Evolutionary conservation across 2,329 filamentous ascomycete genomes (phyloP).

Genomic region (Cytospora piceicola): DNA sequence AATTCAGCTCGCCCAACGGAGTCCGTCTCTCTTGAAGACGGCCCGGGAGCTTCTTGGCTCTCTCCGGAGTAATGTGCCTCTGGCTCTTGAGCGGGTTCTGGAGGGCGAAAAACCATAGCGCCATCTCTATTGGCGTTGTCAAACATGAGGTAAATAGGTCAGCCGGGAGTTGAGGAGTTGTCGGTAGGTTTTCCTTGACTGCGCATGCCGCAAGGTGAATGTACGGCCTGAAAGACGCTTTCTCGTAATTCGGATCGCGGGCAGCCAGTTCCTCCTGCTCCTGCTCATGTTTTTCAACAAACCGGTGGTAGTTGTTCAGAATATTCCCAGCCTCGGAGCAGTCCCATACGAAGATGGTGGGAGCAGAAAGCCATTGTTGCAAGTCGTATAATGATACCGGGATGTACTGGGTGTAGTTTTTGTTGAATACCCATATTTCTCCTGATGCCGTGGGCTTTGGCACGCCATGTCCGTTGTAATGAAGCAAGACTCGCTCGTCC

Average conservation of each 20-base stretch:
- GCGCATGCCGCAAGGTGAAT: conserved; percentile 93
- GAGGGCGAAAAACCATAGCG: conserved; percentile 91
- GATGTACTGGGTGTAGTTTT: conserved; percentile 98
- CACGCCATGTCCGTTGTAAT: conserved; percentile 98
- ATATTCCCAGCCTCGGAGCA: conserved; percentile 97
- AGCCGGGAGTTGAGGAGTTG: conserved; percentile 88
- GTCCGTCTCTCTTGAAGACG: conserved; percentile 91
- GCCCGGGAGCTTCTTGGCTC: conserved; percentile 87
- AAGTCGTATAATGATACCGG: conserved; percentile 94
- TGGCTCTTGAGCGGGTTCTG: conserved; percentile 76
- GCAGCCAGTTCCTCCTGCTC: conserved; percentile 79
- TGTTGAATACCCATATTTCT: conserved; percentile 99
- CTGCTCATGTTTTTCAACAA: conserved; percentile 91
- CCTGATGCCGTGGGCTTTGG: conserved; percentile 93
- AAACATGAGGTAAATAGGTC: conserved; percentile 96
- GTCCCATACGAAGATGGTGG: conserved; percentile 96
- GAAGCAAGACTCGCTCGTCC: conserved; percentile 93
- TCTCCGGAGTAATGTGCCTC: conserved; percentile 70
- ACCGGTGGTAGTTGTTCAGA: conserved; percentile 90
- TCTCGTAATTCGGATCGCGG: conserved; percentile 81
- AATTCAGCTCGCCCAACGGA: conserved; percentile 93
- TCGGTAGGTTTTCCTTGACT: conserved; percentile 89
- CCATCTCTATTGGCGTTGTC: conserved; percentile 97
- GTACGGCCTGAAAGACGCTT: conserved; percentile 69
- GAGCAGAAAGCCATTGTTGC: conserved; percentile 93